Base-by-base conservation (phyloP, 2,329 filamentous ascomycete genomes). In the Periconia digitata region DNA sequence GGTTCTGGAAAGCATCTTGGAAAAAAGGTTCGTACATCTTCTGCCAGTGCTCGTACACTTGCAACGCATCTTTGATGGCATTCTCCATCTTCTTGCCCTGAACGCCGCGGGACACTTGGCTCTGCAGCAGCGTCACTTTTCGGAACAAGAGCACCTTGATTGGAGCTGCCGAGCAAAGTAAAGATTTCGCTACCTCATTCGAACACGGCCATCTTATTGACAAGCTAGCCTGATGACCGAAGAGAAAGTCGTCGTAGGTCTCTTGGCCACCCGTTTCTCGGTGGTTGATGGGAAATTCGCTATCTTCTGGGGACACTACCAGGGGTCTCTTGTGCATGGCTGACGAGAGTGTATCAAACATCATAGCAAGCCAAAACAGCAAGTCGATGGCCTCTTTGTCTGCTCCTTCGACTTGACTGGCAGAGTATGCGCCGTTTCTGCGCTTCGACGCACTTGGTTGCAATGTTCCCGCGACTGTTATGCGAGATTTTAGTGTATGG, bases 61-160 rank as follows among this genome's bases (percentile, higher is more conserved):
- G 62, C 49, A 81, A 63, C 0, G 79, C 72, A 18, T 74, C 73
- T 6, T 69, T 67, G 13, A 84, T 74, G 15, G 76, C 71, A 21
- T 75, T 71, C 53, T 84, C 81, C 5, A 82, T 64, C 6, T 66
- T 63, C 6, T 72, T 64, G 17, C 65, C 41, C 60, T 49, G 36
- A 57, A 62, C 16, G 67, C 67, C 51, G 46, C 76, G 70, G 39
- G 77, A 71, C 8, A 83, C 52, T 4, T 80, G 69, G 18, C 76
- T 79, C 54, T 84, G 81, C 0, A 84, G 72, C n/a, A 76, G 77
- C 0, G 78, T 77, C 7, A 83, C 74, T 48, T 80, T 76, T 12
- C 82, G 77, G 55, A 79, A 85, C 2, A 84, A 73, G 2, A 84
- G 69, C 1, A 85, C 80, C 59, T 84, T 84, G 47, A 84, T 77